Conservation (phyloP, 768 basidiomycete species). For the Phylloporus arenicola region DNA sequence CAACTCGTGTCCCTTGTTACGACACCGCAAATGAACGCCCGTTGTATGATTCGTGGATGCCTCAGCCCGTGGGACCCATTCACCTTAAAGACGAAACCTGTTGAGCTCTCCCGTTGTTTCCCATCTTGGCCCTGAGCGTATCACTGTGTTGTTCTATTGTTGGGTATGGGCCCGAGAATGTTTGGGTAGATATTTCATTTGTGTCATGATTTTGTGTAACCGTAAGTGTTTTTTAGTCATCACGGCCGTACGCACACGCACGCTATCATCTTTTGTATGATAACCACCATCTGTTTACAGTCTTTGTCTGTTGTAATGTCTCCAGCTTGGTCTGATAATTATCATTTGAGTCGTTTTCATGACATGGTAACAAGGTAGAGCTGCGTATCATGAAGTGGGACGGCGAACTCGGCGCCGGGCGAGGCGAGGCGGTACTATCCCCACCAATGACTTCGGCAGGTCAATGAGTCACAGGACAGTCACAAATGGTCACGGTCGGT, state of each 20-base stretch:
- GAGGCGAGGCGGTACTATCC: too few relatives aligned
- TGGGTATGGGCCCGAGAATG: neutral
- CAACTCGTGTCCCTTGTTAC: neutral
- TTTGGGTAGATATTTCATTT: neutral
- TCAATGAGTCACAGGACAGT: too few relatives aligned
- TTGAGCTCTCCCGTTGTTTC: neutral
- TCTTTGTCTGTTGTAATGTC: constrained; percentile 2
- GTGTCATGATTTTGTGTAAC: constrained; percentile 1
- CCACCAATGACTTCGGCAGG: too few relatives aligned
- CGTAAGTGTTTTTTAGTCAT: constrained; percentile 1
- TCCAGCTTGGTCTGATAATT: constrained; percentile 4
- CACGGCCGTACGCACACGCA: neutral
- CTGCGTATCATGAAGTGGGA: too few relatives aligned
- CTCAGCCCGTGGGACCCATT: constrained; percentile 17
- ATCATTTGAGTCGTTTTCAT: neutral
- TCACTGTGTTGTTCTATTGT: neutral
- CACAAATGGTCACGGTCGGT: too few relatives aligned
- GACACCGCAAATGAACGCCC: constrained; percentile 2
- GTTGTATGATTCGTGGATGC: neutral
- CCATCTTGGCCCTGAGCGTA: neutral
- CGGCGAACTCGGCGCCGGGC: too few relatives aligned
- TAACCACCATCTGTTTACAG: neutral
- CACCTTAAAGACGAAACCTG: constrained; percentile 11
- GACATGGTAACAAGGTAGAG: too few relatives aligned
- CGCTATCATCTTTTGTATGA: constrained; percentile 9